phyloP scores from a whole-genome alignment of 805 yeast genomes.

The Hanseniaspora osmophila region DNA sequence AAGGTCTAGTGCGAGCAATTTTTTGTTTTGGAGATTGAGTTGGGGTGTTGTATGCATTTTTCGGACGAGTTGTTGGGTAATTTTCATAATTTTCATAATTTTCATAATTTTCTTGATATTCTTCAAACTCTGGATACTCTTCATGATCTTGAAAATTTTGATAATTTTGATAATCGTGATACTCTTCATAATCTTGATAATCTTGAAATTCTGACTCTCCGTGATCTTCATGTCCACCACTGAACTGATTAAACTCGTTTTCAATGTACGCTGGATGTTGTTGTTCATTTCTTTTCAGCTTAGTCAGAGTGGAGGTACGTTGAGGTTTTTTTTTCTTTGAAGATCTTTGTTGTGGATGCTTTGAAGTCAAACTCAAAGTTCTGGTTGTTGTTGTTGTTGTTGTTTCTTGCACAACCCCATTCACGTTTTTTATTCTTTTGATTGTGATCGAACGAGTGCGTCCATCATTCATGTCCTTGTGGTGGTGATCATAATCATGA shows the following conservation, averaged over 20 bases:
- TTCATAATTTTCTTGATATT: no score
- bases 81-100: no score
- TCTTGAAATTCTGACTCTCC: constrained; percentile 4
- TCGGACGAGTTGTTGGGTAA: no score
- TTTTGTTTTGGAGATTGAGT: neutral
- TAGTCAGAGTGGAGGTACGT: neutral
- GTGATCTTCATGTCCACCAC: constrained; percentile 12
- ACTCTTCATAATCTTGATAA: neutral
- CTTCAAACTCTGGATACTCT: no score
- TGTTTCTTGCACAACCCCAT: constrained; percentile 35
- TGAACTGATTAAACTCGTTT: neutral
- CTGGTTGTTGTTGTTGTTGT: constrained; percentile 26
- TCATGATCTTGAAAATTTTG: no score
- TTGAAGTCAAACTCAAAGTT: neutral
- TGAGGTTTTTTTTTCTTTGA: neutral
- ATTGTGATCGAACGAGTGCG: constrained; percentile 42
- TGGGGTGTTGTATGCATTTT: neutral
- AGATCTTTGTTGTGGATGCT: neutral
- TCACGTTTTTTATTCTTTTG: constrained; percentile 35
- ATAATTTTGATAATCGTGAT: no score
- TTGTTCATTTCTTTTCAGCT: neutral
- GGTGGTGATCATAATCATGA: neutral
- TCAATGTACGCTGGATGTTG: neutral
- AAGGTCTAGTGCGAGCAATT: no score
- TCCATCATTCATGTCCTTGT: constrained; percentile 18